phyloP scores from a whole-genome alignment of 2,329 filamentous ascomycete genomes.

The Kalaharituber pfeilii region DNA sequence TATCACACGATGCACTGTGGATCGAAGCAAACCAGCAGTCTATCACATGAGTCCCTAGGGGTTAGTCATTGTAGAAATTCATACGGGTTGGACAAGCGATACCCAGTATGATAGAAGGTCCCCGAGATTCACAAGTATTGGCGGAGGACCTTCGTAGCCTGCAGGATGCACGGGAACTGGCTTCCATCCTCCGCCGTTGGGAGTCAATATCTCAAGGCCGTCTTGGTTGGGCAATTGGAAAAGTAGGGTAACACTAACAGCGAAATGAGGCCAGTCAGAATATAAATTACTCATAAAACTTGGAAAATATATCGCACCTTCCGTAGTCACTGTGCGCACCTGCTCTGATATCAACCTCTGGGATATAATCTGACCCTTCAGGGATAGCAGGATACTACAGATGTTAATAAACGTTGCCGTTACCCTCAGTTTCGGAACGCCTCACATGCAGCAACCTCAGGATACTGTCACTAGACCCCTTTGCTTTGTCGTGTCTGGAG shows the following conservation, averaged over 20 bases:
- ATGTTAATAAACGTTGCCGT: too few relatives aligned
- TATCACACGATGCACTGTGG: constrained; percentile 75
- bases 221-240: constrained; percentile 76
- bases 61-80: neutral
- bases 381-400: constrained; percentile 31
- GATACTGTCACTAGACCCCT: constrained; percentile 39
- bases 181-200: constrained; percentile 34
- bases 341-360: constrained; percentile 53
- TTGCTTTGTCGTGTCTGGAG: constrained; percentile 38
- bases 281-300: neutral
- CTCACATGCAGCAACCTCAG: constrained; percentile 53
- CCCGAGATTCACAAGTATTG: constrained; percentile 52
- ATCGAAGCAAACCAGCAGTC: constrained; percentile 69
- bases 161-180: constrained; percentile 50
- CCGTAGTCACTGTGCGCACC: constrained; percentile 86
- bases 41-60: constrained; percentile 49
- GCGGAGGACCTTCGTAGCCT: constrained; percentile 22
- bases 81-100: neutral
- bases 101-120: constrained; percentile 40
- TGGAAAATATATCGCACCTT: constrained; percentile 3
- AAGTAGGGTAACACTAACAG: constrained; percentile 40
- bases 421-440: constrained; percentile 15
- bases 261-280: neutral
- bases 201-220: constrained; percentile 64
- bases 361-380: constrained; percentile 29